These are phyloP conservation scores for Phytophthora pistaciae DNA, from an alignment of 352 stramenopile genomes.

Conservation along the genomic window DNA sequence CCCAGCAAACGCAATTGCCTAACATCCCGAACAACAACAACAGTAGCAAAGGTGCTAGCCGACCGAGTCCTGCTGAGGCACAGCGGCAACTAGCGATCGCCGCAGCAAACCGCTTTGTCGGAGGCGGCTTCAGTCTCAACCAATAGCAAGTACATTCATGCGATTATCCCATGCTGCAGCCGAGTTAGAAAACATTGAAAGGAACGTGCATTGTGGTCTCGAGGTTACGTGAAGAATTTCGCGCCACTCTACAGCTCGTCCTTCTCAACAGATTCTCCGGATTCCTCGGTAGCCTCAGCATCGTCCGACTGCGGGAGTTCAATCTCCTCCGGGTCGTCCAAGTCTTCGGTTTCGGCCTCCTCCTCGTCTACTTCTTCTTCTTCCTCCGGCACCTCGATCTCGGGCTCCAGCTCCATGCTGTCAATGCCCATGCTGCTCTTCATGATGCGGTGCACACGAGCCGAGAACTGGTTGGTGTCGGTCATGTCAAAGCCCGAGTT, in stretches of 20 bases:
- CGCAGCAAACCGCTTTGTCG: conserved; percentile 91
- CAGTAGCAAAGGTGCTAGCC: conserved; percentile 37
- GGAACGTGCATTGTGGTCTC: conserved; percentile 31
- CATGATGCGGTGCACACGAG: conserved; percentile 95
- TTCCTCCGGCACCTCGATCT: conserved; percentile 95
- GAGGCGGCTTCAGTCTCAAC: conserved; percentile 95
- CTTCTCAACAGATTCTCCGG: conserved; percentile 54
- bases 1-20: conserved; percentile 37
- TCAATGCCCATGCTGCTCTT: conserved; percentile 94
- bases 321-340: conserved; percentile 78
- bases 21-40: conserved; percentile 47
- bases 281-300: conserved; percentile 32
- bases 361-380: conserved; percentile 59
- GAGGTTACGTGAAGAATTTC: conserved; percentile 18
- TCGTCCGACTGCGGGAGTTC: conserved; percentile 82
- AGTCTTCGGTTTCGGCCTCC: conserved; percentile 32
- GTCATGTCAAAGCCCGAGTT: conserved; percentile 98
- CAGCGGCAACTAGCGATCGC: conserved; percentile 89
- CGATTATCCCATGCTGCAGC: conserved; percentile 2
- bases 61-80: conserved; percentile 67
- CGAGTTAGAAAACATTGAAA: conserved; percentile 15
- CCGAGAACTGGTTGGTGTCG: conserved; percentile 94
- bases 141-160: conserved; percentile 51
- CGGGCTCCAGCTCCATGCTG: conserved; percentile 92
- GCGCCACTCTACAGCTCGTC: conserved; percentile 69